Conservation (phyloP, 2,329 filamentous ascomycete genomes). For the Claviceps sp. region DNA sequence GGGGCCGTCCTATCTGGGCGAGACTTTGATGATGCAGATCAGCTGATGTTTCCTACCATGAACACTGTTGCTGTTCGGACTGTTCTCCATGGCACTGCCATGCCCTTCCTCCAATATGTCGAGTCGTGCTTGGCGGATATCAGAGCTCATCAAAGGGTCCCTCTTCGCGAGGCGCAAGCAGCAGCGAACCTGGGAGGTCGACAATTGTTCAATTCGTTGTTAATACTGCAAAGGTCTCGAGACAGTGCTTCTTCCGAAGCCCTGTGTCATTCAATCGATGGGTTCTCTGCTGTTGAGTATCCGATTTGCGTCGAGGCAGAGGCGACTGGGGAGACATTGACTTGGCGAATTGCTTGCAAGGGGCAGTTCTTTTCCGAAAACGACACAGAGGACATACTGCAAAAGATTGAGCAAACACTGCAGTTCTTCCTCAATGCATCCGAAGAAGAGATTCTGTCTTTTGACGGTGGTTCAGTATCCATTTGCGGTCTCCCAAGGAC, state of each 20-base stretch:
- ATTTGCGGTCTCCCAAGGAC: conserved; percentile 47
- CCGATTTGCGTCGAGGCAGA: conserved; percentile 76
- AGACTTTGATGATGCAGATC: conserved; percentile 55
- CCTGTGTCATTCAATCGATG: conserved; percentile 50
- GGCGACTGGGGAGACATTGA: conserved; percentile 34
- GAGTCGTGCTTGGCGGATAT: conserved; percentile 57
- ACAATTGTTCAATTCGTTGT: conserved; percentile 41
- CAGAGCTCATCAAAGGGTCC: conserved; percentile 61
- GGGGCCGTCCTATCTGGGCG: conserved; percentile 75
- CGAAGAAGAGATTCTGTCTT: conserved; percentile 38
- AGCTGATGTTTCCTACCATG: conserved; percentile 77
- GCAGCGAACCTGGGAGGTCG: conserved; percentile 20
- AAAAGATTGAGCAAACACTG: conserved; percentile 46
- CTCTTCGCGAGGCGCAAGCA: conserved; percentile 55
- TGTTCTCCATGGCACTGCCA: conserved; percentile 54
- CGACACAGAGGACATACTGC: conserved; percentile 38
- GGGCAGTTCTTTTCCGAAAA: conserved; percentile 33
- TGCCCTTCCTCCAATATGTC: conserved; percentile 55
- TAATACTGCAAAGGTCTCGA: conserved; percentile 35
- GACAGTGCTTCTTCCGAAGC: not conserved
- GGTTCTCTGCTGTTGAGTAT: conserved; percentile 62
- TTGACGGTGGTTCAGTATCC: conserved; percentile 37
- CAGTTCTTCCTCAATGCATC: conserved; percentile 36
- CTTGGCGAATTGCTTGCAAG: conserved; percentile 64
- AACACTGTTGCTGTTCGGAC: conserved; percentile 71